Evolutionary conservation across 495 filamentous ascomycete species (phyloP).

Genomic region (Glutinoglossum americanum): DNA sequence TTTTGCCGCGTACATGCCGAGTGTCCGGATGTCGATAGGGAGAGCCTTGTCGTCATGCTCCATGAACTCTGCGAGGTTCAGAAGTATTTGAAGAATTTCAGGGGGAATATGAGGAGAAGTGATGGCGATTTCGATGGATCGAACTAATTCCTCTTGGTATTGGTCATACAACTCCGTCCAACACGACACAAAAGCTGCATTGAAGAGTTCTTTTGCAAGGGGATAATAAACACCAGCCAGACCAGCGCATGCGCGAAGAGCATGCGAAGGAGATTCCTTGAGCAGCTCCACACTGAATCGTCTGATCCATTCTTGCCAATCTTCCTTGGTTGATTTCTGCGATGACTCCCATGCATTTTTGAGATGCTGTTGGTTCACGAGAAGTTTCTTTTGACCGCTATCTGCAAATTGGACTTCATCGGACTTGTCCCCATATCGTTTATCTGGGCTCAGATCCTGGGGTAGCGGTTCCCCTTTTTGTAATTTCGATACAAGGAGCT

Average conservation of each 20-base stretch:
- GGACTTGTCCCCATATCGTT: slow-evolving; percentile 52
- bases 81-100: slow-evolving; percentile 78
- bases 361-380: slow-evolving; percentile 89
- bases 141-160: slow-evolving; percentile 84
- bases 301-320: slow-evolving; percentile 98
- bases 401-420: slow-evolving; percentile 66
- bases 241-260: slow-evolving; percentile 76
- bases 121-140: slow-evolving; percentile 85
- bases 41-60: slow-evolving; percentile 97
- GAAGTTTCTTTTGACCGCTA: slow-evolving; percentile 76
- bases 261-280: slow-evolving; percentile 88
- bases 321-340: slow-evolving; percentile 85
- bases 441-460: slow-evolving; percentile 79
- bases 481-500: slow-evolving; percentile 72
- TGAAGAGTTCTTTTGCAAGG: slow-evolving; percentile 83
- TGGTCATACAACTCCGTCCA: slow-evolving; percentile 95
- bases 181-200: slow-evolving; percentile 94
- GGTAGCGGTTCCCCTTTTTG: slow-evolving; percentile 85
- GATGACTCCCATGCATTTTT: slow-evolving; percentile 95
- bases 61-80: slow-evolving; percentile 98
- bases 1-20: slow-evolving; percentile 80
- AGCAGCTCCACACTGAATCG: slow-evolving; percentile 88
- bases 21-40: slow-evolving; percentile 82
- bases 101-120: slow-evolving; percentile 83
- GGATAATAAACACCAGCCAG: slow-evolving; percentile 80